Conservation (phyloP, 331 rosid species). For the Cydonia oblonga region DNA sequence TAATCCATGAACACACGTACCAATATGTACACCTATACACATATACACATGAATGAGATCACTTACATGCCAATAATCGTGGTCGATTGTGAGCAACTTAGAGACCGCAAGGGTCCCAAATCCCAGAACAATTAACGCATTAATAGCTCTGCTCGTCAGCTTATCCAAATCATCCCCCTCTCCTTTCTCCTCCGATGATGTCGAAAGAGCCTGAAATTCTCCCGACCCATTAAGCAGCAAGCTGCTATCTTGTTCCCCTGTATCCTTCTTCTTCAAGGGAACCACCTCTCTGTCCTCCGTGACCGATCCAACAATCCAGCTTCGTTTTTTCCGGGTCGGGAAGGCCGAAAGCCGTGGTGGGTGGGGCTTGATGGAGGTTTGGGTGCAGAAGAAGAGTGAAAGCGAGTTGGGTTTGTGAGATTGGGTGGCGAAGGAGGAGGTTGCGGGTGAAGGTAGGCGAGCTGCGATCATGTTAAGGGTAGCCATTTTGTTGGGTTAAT, state of each 20-base stretch:
- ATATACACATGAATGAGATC: background rate
- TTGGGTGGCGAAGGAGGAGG: conserved; percentile 1
- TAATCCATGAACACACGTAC: background rate
- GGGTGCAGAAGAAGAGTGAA: conserved; percentile 8
- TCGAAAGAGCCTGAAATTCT: conserved; percentile 20
- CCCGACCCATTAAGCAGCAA: conserved; percentile 24
- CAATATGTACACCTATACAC: background rate
- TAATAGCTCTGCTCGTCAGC: conserved; percentile 39
- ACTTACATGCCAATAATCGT: conserved; percentile 89
- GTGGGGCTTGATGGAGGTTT: conserved; percentile 2
- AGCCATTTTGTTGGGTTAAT: conserved; percentile 24
- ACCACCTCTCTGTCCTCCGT: conserved; percentile 44
- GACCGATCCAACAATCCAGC: conserved; percentile 28
- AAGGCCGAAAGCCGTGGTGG: conserved; percentile 11
- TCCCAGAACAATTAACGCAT: conserved; percentile 68
- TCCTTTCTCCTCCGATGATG: conserved; percentile 14
- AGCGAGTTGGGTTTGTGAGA: conserved; percentile 14
- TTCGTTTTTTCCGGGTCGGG: conserved; percentile 20
- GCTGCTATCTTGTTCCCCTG: conserved; percentile 21
- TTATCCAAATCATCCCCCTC: conserved; percentile 19
- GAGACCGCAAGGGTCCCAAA: conserved; percentile 77
- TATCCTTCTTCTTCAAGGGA: conserved; percentile 18
- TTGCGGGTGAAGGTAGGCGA: conserved; percentile 12
- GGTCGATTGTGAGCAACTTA: conserved; percentile 76
- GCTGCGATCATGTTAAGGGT: conserved; percentile 24